These are phyloP conservation scores for Platismatia glauca DNA, from an alignment of 495 filamentous ascomycete species.

Conservation along the genomic window DNA sequence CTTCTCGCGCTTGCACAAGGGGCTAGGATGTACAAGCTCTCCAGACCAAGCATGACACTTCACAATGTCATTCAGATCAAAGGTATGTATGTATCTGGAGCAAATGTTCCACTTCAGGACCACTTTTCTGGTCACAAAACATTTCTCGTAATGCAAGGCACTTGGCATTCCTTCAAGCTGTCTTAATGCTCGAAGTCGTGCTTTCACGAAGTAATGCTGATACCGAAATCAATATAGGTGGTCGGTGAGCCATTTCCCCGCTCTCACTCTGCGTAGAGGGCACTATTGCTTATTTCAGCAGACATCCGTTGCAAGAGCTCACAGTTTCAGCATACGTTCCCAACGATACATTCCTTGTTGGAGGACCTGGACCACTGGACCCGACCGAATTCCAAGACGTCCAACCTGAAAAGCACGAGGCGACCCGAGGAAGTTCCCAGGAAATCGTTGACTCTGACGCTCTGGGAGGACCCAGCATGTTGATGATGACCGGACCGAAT, in stretches of 20 bases:
- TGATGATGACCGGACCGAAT: conserved; percentile 87
- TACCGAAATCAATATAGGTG: conserved; percentile 27
- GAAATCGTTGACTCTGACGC: neutral
- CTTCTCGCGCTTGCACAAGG: conserved; percentile 72
- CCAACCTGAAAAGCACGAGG: conserved; percentile 5
- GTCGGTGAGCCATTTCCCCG: conserved; percentile 45
- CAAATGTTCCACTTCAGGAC: neutral
- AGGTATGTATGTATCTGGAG: conserved; percentile 19
- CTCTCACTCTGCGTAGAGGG: neutral
- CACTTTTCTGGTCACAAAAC: too few relatives aligned
- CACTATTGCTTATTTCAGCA: conserved; percentile 26
- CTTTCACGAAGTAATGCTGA: neutral
- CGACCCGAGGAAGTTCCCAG: neutral
- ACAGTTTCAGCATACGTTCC: conserved; percentile 78
- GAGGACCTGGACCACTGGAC: conserved; percentile 42
- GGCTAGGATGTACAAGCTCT: conserved; percentile 65
- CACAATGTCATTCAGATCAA: conserved; percentile 69
- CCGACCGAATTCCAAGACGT: neutral
- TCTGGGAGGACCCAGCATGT: conserved; percentile 51
- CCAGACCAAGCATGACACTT: conserved; percentile 57
- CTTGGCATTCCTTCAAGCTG: neutral
- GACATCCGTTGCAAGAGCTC: conserved; percentile 82
- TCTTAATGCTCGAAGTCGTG: neutral
- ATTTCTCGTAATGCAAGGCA: neutral
- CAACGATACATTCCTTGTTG: conserved; percentile 64